Conservation (phyloP, 352 stramenopile genomes). For the Phytophthora fragariaefolia region DNA sequence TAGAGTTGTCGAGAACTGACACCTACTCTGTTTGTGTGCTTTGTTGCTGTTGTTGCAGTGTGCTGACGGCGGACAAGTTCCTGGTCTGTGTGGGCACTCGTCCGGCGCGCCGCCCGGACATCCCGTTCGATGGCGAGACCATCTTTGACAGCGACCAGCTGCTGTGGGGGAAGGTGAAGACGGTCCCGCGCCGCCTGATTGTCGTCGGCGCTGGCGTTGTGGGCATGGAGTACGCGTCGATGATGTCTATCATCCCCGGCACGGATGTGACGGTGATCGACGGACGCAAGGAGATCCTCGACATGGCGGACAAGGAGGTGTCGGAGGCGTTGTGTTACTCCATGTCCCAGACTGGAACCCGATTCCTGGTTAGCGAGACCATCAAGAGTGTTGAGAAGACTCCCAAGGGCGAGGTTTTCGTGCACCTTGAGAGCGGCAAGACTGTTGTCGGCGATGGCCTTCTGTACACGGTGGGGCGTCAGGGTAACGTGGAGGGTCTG, state of each 20-base stretch:
- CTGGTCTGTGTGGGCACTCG: slow-evolving; percentile 88
- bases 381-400: slow-evolving; percentile 80
- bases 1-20: too few relatives aligned
- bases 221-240: slow-evolving; percentile 93
- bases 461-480: slow-evolving; percentile 89
- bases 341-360: slow-evolving; percentile 87
- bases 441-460: slow-evolving; percentile 83
- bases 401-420: slow-evolving; percentile 69
- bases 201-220: slow-evolving; percentile 88
- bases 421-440: slow-evolving; percentile 88
- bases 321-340: slow-evolving; percentile 87
- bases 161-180: slow-evolving; percentile 80
- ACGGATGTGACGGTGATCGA: slow-evolving; percentile 92
- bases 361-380: slow-evolving; percentile 86
- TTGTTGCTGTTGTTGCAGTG: slow-evolving; percentile 39
- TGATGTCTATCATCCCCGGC: slow-evolving; percentile 92
- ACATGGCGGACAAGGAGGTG: slow-evolving; percentile 91
- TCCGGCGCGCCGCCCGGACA: slow-evolving; percentile 77
- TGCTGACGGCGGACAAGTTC: slow-evolving; percentile 87
- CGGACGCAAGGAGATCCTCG: slow-evolving; percentile 83
- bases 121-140: slow-evolving; percentile 87
- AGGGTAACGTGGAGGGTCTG: slow-evolving; percentile 88
- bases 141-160: slow-evolving; percentile 90
- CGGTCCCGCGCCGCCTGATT: slow-evolving; percentile 79
- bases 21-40: slow-evolving; percentile 4